Evolutionary conservation across 192 early-diverging fungal genomes (phyloP), one percentile per base, ranked within the genome.

Genomic region (Backusella macrospora): DNA sequence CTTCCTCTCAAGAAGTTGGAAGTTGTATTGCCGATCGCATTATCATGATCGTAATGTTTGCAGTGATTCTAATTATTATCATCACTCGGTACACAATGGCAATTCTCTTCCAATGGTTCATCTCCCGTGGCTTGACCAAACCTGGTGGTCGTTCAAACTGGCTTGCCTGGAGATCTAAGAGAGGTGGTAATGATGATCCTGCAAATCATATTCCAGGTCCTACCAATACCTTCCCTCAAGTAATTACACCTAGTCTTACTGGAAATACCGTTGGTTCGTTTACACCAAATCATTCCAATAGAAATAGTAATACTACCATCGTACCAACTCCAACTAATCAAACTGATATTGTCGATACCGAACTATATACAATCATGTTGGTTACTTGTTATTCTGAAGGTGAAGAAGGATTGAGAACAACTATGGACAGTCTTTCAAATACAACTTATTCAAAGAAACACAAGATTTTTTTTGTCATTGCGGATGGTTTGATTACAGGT

Each of bases 361-460:
- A 90, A 71, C 79, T 92, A 34, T 92, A 88, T 70, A 90, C 91
- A 1, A 71, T 92, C 67, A 87, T 97, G 83, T 77, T 97, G 55
- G 94, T 98, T 6, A 94, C 95, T 1, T 94, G 93, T 76, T 98
- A 98, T 81, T 97, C 96, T 16, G 96, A 98, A 82, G 92, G 92
- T 38, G 88, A 92, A 45, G 84, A 78, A 29, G 94, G 93, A 0
- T 85, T 96, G 59, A 83, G 87, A 43, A 91, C 85, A 14, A 97
- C 96, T 0, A 82, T 96, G 77, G 92, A 95, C 82, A 94, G 92
- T 67, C 83, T 98, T 47, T 93, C 94, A 12, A 71, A 79, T 40
- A 89, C 93, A 6, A 86, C 91, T 55, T 98, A 95, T 80, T 92
- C 93, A 45, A 89, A 89, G 47, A 89, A 90, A 49, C 93, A 94